Evolutionary conservation across 2,329 filamentous ascomycete species (phyloP).

Genomic region (Curvularia sp.): DNA sequence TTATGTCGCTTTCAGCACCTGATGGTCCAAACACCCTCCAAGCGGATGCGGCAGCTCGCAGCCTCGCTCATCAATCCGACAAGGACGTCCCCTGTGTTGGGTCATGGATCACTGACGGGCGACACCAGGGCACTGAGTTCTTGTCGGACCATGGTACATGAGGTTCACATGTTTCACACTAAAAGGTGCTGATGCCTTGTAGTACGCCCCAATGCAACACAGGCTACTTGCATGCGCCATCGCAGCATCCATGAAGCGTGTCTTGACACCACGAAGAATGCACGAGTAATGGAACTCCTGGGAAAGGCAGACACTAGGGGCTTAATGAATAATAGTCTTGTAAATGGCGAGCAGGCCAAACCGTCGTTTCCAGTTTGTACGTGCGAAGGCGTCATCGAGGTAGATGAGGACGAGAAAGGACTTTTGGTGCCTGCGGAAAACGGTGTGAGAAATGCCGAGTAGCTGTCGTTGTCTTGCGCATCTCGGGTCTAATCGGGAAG

Average conservation of each 20-base stretch:
- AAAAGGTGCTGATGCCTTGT: neutral
- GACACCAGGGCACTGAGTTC: neutral
- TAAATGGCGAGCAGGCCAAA: neutral
- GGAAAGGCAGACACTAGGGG: neutral
- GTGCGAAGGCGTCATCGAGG: neutral
- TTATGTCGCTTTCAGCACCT: too few species aligned
- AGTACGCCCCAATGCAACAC: neutral
- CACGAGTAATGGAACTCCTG: neutral
- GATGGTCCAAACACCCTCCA: neutral
- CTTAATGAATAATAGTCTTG: neutral
- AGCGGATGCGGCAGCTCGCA: neutral
- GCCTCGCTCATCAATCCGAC: neutral
- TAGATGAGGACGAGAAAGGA: neutral
- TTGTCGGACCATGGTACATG: neutral
- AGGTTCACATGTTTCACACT: neutral
- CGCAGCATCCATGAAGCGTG: slow-evolving; percentile 1
- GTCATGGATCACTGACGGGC: neutral
- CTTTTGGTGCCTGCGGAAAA: neutral
- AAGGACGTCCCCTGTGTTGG: neutral
- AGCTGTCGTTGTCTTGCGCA: neutral
- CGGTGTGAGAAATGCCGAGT: neutral
- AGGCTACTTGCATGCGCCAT: neutral
- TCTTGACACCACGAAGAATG: neutral
- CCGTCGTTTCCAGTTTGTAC: neutral
- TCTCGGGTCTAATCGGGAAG: neutral